Conservation (phyloP, 169 alveolate species). For the Plasmodium fragile region DNA sequence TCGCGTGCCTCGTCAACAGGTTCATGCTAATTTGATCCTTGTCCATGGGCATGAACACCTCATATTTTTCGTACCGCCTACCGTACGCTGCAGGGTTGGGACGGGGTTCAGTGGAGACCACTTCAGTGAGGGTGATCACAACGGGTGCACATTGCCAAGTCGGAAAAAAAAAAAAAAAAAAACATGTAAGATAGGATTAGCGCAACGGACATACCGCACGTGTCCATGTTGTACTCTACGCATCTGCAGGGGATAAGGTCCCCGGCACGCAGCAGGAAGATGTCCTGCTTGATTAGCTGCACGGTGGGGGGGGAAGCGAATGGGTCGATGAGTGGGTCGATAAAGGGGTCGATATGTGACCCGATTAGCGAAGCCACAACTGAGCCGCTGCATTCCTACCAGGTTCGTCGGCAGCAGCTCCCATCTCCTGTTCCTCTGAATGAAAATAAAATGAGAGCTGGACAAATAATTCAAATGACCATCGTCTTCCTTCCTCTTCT, state of each 20-base stretch:
- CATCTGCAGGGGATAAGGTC: constrained; percentile 61
- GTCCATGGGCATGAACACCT: constrained; percentile 63
- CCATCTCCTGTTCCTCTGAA: constrained; percentile 48
- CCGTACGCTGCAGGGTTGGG: constrained; percentile 33
- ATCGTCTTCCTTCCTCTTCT: constrained; percentile 34
- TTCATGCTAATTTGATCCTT: constrained; percentile 29
- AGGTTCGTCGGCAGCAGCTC: constrained; percentile 57
- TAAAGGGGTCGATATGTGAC: neutral
- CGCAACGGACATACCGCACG: constrained; percentile 5
- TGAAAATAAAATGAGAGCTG: constrained; percentile 37
- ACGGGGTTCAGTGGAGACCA: neutral
- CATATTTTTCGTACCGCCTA: constrained; percentile 27
- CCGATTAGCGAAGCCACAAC: neutral
- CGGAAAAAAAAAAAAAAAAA: neutral
- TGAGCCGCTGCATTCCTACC: neutral
- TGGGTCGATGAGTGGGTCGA: neutral
- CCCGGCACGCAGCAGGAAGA: constrained; percentile 57
- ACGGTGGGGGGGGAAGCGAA: neutral
- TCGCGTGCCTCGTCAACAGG: constrained; percentile 39
- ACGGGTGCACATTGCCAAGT: neutral
- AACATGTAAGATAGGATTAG: neutral
- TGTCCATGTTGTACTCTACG: constrained; percentile 32
- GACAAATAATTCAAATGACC: constrained; percentile 35
- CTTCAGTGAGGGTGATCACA: neutral
- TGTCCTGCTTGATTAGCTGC: constrained; percentile 67